Conservation (phyloP, 23 red algal species). For the Gracilaria vermiculophylla region DNA sequence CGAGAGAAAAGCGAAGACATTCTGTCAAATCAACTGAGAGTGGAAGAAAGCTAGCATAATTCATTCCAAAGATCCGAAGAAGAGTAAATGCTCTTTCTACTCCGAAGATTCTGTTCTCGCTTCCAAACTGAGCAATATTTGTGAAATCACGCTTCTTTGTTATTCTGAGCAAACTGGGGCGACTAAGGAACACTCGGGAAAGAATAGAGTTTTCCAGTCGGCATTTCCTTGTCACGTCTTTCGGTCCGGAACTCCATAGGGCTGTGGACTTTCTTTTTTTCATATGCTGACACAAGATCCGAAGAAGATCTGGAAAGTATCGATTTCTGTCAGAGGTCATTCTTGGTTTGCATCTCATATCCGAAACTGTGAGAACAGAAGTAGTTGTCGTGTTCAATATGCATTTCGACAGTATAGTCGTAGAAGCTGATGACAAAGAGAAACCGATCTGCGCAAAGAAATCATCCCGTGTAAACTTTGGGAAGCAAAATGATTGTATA, state of each 20-base stretch:
- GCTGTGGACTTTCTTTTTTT: not conserved
- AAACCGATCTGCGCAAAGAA: not conserved
- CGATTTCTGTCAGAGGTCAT: not conserved
- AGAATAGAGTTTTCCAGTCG: not conserved
- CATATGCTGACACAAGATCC: not conserved
- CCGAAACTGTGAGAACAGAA: not conserved
- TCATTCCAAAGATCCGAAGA: not conserved
- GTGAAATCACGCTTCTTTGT: not conserved
- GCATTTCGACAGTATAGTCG: not conserved
- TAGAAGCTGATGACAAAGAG: not conserved
- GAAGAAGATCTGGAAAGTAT: not conserved
- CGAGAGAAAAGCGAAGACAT: not conserved
- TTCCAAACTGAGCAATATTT: not conserved
- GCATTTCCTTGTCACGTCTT: constrained; percentile 1
- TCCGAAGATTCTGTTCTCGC: not conserved
- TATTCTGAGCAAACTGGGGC: not conserved
- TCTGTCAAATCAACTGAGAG: not conserved
- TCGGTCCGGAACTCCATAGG: not conserved
- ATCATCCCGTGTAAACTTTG: not conserved
- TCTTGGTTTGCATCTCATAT: not conserved
- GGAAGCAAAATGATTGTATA: not conserved
- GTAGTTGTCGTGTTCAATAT: not conserved
- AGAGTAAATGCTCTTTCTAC: not conserved
- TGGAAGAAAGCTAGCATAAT: not conserved
- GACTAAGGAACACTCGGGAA: not conserved